Evolutionary conservation across 208 protist genomes (phyloP).

Genomic region (Leishmania guyanensis): DNA sequence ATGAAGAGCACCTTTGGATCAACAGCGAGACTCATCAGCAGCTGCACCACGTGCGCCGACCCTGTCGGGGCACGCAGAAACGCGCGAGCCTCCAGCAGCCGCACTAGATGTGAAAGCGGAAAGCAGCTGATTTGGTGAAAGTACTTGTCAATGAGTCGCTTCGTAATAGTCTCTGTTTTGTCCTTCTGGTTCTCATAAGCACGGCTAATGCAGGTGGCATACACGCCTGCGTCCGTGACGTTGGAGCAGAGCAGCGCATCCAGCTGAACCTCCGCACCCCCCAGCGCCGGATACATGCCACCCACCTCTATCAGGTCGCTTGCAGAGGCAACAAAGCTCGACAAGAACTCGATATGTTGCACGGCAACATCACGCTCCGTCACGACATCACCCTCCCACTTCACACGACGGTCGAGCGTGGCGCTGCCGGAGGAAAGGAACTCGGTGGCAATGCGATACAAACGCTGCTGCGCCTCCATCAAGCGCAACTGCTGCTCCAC

Average conservation of each 20-base stretch:
- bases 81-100: conserved; percentile 61
- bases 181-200: conserved; percentile 54
- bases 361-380: conserved; percentile 73
- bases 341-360: conserved; percentile 70
- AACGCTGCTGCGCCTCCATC: conserved; percentile 72
- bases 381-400: conserved; percentile 43
- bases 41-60: conserved; percentile 47
- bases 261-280: conserved; percentile 87
- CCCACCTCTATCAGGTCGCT: conserved; percentile 64
- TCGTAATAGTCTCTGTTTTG: conserved; percentile 55
- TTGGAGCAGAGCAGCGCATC: conserved; percentile 63
- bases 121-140: conserved; percentile 49
- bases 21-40: conserved; percentile 69
- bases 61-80: conserved; percentile 50
- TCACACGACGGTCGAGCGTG: conserved; percentile 40
- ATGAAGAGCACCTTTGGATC: conserved; percentile 71
- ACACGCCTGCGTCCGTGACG: conserved; percentile 61
- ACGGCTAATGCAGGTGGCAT: conserved; percentile 59
- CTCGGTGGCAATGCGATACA: conserved; percentile 57
- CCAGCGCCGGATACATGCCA: conserved; percentile 79
- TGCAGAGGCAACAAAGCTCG: conserved; percentile 53
- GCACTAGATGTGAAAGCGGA: conserved; percentile 71
- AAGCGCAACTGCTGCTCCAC: conserved; percentile 71
- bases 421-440: conserved; percentile 67
- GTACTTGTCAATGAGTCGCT: conserved; percentile 64